Conservation (phyloP, 2,329 filamentous ascomycete species). For the Zymoseptoria ardabiliae region DNA sequence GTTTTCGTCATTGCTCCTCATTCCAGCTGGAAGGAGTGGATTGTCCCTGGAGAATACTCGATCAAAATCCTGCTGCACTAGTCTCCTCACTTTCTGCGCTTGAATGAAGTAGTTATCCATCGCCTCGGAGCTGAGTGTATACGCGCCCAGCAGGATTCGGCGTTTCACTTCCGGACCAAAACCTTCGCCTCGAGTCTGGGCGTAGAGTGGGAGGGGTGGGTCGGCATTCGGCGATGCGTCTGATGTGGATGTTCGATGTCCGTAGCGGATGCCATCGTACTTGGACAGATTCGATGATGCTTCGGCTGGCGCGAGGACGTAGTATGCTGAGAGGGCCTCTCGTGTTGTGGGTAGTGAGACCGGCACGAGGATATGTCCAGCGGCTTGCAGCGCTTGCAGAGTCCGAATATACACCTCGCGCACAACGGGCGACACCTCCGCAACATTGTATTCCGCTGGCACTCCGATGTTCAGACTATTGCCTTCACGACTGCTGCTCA, state of each 20-base stretch:
- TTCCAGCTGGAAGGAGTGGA: slow-evolving; percentile 46
- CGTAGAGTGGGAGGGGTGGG: slow-evolving; percentile 51
- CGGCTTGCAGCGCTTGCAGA: slow-evolving; percentile 51
- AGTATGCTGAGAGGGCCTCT: slow-evolving; percentile 85
- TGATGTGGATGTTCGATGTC: slow-evolving; percentile 49
- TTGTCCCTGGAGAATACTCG: slow-evolving; percentile 63
- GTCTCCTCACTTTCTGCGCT: slow-evolving; percentile 76
- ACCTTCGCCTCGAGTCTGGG: slow-evolving; percentile 62
- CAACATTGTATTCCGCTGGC: slow-evolving; percentile 76
- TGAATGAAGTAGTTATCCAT: slow-evolving; percentile 97
- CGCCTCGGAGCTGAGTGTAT: slow-evolving; percentile 79
- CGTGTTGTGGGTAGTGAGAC: slow-evolving; percentile 77
- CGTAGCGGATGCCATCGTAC: slow-evolving; percentile 95
- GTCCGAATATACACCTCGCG: slow-evolving; percentile 61
- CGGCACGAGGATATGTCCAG: slow-evolving; percentile 66
- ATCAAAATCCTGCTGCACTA: slow-evolving; percentile 84
- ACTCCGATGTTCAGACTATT: slow-evolving; percentile 49
- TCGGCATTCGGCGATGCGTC: slow-evolving; percentile 35
- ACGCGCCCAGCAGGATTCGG: slow-evolving; percentile 81
- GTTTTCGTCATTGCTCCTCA: slow-evolving; percentile 44
- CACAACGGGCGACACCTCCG: slow-evolving; percentile 65
- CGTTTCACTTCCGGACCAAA: slow-evolving; percentile 82
- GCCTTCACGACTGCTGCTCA: slow-evolving; percentile 16
- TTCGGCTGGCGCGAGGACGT: slow-evolving; percentile 89
- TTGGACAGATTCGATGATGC: slow-evolving; percentile 93